These are phyloP conservation scores for Tuber indicum DNA, from an alignment of 495 filamentous ascomycete species.

Conservation along the genomic window DNA sequence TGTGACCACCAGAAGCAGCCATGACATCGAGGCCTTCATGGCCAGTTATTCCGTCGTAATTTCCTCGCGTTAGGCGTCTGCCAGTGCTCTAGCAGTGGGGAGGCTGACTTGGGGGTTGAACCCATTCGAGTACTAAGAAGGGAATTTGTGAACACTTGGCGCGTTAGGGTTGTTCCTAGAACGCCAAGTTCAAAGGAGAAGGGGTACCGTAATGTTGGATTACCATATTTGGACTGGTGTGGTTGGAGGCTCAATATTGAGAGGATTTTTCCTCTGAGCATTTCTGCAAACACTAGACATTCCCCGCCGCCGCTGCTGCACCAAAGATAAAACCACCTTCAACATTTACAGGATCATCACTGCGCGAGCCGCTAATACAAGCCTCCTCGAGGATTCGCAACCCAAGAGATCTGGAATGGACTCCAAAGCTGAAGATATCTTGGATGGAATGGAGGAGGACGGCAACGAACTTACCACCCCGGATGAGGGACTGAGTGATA, in stretches of 20 bases:
- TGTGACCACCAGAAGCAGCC: conserved; percentile 51
- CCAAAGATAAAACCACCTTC: not conserved
- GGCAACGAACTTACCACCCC: not conserved
- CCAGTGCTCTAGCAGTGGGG: not conserved
- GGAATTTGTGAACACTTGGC: not conserved
- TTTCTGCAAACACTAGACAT: not conserved
- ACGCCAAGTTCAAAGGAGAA: not conserved
- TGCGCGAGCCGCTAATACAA: not conserved
- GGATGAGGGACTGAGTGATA: not conserved
- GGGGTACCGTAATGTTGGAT: not conserved
- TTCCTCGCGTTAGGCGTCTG: not conserved
- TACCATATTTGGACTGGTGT: not conserved
- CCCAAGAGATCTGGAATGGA: not conserved
- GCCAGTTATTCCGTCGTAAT: conserved; percentile 9
- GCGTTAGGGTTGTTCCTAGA: not conserved
- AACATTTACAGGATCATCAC: not conserved
- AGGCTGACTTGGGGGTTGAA: not conserved
- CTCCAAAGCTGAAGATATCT: not conserved
- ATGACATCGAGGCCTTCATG: conserved; percentile 34
- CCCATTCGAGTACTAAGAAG: not conserved
- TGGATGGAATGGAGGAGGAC: not conserved
- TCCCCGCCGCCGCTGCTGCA: not conserved
- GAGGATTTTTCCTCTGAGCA: not conserved
- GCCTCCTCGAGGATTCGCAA: not conserved
- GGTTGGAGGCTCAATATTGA: not conserved